phyloP scores from a whole-genome alignment of 208 protist genomes.

The Leishmania mexicana region DNA sequence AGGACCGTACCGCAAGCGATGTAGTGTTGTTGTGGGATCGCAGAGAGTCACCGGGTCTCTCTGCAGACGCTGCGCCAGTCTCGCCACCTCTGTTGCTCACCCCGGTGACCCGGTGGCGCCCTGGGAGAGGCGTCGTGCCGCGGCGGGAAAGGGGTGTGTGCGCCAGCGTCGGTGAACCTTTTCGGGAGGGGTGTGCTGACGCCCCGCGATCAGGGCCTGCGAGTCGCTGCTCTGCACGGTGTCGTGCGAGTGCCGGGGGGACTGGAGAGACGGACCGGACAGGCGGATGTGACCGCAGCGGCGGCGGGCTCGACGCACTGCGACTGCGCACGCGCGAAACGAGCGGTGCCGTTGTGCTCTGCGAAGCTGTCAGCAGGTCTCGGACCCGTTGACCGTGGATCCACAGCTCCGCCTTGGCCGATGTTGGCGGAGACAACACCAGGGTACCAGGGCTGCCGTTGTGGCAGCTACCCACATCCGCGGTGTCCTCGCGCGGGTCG shows the following conservation, averaged over 20 bases:
- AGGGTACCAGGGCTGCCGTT: neutral
- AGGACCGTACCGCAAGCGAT: neutral
- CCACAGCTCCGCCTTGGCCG: conserved; percentile 25
- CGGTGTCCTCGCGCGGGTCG: conserved; percentile 13
- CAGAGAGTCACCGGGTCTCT: neutral
- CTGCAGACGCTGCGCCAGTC: neutral
- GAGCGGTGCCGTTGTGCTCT: neutral
- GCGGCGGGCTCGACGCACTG: conserved; percentile 4
- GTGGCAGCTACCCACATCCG: neutral
- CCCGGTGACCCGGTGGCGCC: neutral
- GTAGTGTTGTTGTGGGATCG: neutral
- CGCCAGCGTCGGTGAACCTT: neutral
- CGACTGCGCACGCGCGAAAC: conserved; percentile 3
- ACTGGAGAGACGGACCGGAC: neutral
- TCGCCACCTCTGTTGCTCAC: neutral
- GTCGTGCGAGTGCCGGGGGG: neutral
- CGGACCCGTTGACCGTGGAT: conserved; percentile 32
- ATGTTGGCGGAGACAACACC: neutral
- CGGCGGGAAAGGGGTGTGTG: neutral
- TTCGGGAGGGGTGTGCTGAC: neutral
- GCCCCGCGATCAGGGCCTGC: neutral
- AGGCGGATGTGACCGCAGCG: neutral
- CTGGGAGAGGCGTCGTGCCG: neutral
- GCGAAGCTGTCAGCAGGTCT: conserved; percentile 13
- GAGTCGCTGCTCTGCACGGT: neutral